Conservation (phyloP, 2,329 filamentous ascomycete genomes). For the Ophiognomonia clavigignenti-juglandacearum region DNA sequence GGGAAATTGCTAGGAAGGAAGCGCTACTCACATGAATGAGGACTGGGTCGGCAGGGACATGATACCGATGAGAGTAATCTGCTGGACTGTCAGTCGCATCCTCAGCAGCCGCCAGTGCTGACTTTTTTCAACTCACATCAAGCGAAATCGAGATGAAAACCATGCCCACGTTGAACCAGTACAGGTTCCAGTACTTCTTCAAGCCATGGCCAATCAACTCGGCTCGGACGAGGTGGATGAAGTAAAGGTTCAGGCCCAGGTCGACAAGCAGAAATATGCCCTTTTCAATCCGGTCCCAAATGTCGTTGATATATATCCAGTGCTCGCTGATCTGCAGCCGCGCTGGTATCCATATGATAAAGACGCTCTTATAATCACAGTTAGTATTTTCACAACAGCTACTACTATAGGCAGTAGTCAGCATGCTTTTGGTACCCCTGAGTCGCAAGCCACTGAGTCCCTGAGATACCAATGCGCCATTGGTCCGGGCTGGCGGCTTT, state of each 20-base stretch:
- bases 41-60: conserved; percentile 37
- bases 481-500: too few relatives aligned
- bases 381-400: too few relatives aligned
- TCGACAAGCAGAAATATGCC: conserved; percentile 41
- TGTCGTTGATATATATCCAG: conserved; percentile 36
- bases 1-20: neutral
- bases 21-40: conserved; percentile 31
- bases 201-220: conserved; percentile 41
- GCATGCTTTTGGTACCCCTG: too few relatives aligned
- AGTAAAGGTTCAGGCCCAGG: conserved; percentile 39
- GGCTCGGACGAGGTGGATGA: conserved; percentile 37
- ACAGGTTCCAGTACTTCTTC: conserved; percentile 39
- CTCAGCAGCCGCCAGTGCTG: neutral
- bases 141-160: conserved; percentile 40
- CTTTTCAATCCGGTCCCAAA: conserved; percentile 48
- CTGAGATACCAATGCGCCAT: too few relatives aligned
- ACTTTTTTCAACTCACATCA: conserved; percentile 26
- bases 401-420: too few relatives aligned
- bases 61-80: conserved; percentile 33
- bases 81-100: neutral
- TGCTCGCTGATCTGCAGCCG: conserved; percentile 33
- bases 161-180: conserved; percentile 40
- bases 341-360: conserved; percentile 46
- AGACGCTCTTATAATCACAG: too few relatives aligned
- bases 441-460: too few relatives aligned